These are phyloP conservation scores for Penicillium vulpinum DNA, from an alignment of 2,329 filamentous ascomycete species.

Conservation along the genomic window DNA sequence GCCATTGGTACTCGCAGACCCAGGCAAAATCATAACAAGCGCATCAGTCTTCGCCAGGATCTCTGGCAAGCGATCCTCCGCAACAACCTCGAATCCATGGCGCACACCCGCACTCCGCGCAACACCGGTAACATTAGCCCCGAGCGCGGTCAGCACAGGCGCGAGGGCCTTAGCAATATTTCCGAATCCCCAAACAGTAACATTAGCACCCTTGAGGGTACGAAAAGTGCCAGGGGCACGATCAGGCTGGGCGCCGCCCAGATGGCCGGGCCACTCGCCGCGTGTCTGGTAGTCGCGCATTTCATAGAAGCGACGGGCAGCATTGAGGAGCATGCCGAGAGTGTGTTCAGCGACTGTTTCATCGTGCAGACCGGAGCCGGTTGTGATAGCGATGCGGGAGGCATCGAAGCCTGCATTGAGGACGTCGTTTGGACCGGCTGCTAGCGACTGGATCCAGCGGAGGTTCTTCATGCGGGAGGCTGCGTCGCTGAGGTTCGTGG, in stretches of 20 bases:
- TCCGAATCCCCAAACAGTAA: constrained; percentile 65
- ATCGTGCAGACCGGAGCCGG: constrained; percentile 65
- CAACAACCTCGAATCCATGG: constrained; percentile 58
- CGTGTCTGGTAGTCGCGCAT: constrained; percentile 61
- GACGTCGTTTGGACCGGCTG: constrained; percentile 66
- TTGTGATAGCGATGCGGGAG: constrained; percentile 54
- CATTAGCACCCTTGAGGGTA: constrained; percentile 58
- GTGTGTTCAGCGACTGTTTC: constrained; percentile 66
- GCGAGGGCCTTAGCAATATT: constrained; percentile 65
- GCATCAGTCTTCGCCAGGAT: constrained; percentile 61
- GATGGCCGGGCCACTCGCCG: constrained; percentile 60
- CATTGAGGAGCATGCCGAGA: constrained; percentile 49
- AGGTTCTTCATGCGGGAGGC: constrained; percentile 57
- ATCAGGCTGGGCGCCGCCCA: constrained; percentile 57
- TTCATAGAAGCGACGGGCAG: constrained; percentile 57
- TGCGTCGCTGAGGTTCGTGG: constrained; percentile 61
- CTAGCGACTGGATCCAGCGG: constrained; percentile 66
- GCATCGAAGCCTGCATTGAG: constrained; percentile 61
- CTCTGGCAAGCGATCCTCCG: constrained; percentile 55
- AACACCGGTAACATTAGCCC: constrained; percentile 60
- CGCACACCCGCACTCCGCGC: constrained; percentile 59
- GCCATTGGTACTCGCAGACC: constrained; percentile 57
- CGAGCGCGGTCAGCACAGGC: constrained; percentile 56
- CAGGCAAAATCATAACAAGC: constrained; percentile 67
- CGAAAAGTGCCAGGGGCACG: constrained; percentile 55